These are phyloP conservation scores for Beauveria bassiana DNA, from an alignment of 2,329 filamentous ascomycete genomes.

Conservation along the genomic window DNA sequence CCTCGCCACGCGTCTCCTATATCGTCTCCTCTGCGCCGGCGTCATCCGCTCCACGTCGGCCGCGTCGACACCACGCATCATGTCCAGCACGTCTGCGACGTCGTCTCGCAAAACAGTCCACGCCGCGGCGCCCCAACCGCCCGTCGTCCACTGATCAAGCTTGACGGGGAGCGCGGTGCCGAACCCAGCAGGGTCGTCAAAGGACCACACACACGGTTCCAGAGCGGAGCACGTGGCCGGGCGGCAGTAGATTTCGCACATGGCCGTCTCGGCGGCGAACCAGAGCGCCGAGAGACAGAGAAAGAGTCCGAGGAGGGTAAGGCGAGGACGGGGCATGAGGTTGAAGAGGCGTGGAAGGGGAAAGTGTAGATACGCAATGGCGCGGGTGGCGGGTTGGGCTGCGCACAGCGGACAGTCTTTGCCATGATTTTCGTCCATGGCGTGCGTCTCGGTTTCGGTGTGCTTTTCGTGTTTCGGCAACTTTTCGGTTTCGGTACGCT, in stretches of 20 bases:
- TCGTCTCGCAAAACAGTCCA: slow-evolving; percentile 34
- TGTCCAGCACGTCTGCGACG: slow-evolving; percentile 40
- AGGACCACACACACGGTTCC: slow-evolving; percentile 45
- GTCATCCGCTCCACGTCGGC: slow-evolving; percentile 36
- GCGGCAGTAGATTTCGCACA: slow-evolving; percentile 47
- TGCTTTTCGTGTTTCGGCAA: not conserved
- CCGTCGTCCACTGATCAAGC: slow-evolving; percentile 52
- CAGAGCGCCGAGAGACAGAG: slow-evolving; percentile 40
- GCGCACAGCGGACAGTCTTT: slow-evolving; percentile 9
- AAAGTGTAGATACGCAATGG: slow-evolving; percentile 32
- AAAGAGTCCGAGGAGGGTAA: slow-evolving; percentile 41
- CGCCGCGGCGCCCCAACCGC: slow-evolving; percentile 38
- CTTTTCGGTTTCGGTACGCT: not conserved
- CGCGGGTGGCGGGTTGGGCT: not conserved
- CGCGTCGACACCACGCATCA: slow-evolving; percentile 35
- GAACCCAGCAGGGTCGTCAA: slow-evolving; percentile 49
- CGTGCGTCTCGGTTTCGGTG: not conserved
- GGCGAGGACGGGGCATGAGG: slow-evolving; percentile 34
- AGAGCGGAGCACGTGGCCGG: slow-evolving; percentile 41
- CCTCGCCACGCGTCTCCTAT: slow-evolving; percentile 43
- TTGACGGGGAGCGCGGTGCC: slow-evolving; percentile 55
- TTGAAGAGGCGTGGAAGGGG: slow-evolving; percentile 40
- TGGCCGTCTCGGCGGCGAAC: slow-evolving; percentile 45
- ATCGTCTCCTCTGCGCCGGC: slow-evolving; percentile 39
- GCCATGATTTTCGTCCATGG: not conserved